Evolutionary conservation across 768 basidiomycete genomes (phyloP), one percentile per base, ranked within the genome.

Genomic region (Panellus pusillus): DNA sequence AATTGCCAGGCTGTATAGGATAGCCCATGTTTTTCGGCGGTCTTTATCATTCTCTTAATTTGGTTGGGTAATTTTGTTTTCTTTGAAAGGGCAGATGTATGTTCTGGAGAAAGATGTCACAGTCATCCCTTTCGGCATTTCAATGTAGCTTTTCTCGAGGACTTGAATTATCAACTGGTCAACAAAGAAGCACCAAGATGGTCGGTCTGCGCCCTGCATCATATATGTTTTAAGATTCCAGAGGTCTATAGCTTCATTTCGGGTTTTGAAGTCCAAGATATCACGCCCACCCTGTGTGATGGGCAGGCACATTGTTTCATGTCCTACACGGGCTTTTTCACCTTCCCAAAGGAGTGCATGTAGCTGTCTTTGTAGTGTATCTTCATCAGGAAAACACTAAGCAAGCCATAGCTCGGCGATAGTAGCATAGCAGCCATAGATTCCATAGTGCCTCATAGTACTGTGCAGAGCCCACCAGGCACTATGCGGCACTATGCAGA

Each of bases 301-400:
- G 14, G 27, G n/a, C 3, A 42, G 31, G 2, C 12, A 35, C 52
- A 54, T 54, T 11, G 39, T 54, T 31, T 35, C 40, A 28, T 54
- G 52, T 19, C 17, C 52, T 6, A 54, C 40, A 42, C 46, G n/a
- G 17, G 52, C 44, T 18, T 31, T 52, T 18, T 43, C 38, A 12
- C 55, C 50, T 3, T 50, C 43, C 60, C 60, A 61, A 9, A 61
- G 27, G 38, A 57, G 54, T 6, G 24, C 14, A 15, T 54, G 29
- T 17, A 39, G 6, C 0, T 38, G 20, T 29, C 12, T 36, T 9
- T 31, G 14, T 9, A 57, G 15, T 5, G 46, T 27, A 12, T 50
- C 17, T 43, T 50, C 48, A 17, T n/a, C n/a, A n/a, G n/a, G n/a
- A n/a, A n/a, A n/a, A n/a, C n/a, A n/a, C n/a, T n/a, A n/a, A n/a